A percentile compares a stretch with the other conserved stretches of the same genome.
Conservation (phyloP, 2,329 filamentous ascomycete species). For the Pseudocercospora ulei region DNA sequence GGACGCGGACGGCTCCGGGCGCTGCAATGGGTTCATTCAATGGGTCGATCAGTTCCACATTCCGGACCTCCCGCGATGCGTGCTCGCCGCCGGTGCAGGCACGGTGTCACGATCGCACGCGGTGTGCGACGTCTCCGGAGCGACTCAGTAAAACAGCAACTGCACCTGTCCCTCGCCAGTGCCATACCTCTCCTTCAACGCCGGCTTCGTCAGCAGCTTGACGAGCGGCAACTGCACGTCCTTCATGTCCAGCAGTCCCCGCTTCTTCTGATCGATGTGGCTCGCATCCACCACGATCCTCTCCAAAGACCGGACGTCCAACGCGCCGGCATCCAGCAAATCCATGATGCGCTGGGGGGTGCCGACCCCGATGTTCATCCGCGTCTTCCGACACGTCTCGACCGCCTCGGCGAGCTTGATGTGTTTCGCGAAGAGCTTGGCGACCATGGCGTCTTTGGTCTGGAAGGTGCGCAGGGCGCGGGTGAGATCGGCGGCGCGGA, state of each 20-base stretch:
- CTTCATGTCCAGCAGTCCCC: constrained; percentile 88
- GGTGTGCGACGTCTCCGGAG: too few species aligned
- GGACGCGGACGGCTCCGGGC: too few species aligned
- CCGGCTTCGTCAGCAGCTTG: constrained; percentile 58
- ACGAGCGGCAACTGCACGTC: constrained; percentile 77
- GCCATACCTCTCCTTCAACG: constrained; percentile 61
- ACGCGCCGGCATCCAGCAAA: constrained; percentile 66
- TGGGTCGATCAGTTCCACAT: too few species aligned
- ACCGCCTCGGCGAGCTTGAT: constrained; percentile 88
- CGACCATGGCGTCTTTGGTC: constrained; percentile 64
- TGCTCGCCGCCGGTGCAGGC: too few species aligned
- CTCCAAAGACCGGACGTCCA: constrained; percentile 64
- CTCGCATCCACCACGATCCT: constrained; percentile 82
- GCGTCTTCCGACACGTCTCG: constrained; percentile 57
- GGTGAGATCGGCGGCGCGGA: constrained; percentile 76
- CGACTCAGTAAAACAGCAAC: constrained; percentile 59
- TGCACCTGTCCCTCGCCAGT: constrained; percentile 44
- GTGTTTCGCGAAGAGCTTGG: constrained; percentile 95
- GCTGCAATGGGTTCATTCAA: too few species aligned
- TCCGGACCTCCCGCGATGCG: too few species aligned
- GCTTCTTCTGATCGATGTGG: constrained; percentile 88
- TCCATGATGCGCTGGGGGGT: constrained; percentile 77
- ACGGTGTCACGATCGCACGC: too few species aligned
- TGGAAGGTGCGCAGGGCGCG: constrained; percentile 69
- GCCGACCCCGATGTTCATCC: constrained; percentile 77